Percentiles rank a stretch among this genome's conserved stretches.
Evolutionary conservation across 2,329 filamentous ascomycete species (phyloP).

Genomic region (Aspergillus sp.): DNA sequence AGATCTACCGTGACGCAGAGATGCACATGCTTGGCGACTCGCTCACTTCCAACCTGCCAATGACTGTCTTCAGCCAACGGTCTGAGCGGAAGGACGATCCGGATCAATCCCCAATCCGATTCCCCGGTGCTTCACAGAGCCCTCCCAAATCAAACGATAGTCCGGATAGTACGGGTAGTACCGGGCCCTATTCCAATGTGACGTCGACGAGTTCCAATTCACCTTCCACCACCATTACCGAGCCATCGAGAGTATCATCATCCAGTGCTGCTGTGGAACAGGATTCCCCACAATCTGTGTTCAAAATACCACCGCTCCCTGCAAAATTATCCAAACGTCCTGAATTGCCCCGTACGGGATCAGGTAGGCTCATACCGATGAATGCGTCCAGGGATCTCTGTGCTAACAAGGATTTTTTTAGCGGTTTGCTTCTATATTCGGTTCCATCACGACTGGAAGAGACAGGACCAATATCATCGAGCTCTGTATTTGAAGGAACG

Average conservation of each 20-base stretch:
- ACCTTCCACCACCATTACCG: background rate
- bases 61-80: background rate
- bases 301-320: background rate
- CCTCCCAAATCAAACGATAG: background rate
- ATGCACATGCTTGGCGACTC: background rate
- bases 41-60: background rate
- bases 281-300: background rate
- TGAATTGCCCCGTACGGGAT: background rate
- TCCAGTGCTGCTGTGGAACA: background rate
- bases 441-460: background rate
- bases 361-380: background rate
- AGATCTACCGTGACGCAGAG: background rate
- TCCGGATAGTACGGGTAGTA: background rate
- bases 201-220: background rate
- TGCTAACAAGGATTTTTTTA: background rate
- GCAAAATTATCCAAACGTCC: background rate
- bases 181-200: background rate
- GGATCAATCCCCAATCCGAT: background rate
- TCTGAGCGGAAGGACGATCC: background rate
- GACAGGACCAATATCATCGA: background rate
- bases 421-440: background rate
- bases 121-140: background rate
- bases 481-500: background rate
- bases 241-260: background rate
- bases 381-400: background rate